Base-by-base conservation (phyloP, 192 early-diverging fungal genomes). In the Spizellomyces punctatus region DNA sequence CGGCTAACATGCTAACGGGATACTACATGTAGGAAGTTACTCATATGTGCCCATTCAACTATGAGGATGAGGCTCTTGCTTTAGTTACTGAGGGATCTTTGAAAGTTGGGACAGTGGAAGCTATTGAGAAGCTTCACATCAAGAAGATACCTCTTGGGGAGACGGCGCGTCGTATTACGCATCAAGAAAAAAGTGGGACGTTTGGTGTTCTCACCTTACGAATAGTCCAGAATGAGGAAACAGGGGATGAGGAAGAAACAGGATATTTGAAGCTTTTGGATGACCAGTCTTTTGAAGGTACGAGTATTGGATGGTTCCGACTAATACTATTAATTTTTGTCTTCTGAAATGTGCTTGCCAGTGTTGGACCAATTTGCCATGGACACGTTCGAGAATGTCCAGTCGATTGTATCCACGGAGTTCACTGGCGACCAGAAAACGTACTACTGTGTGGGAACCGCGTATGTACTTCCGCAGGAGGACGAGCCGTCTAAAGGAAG, bases 71-170 rank as follows among this genome's bases (percentile, higher is more conserved):
- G 1, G 82, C 86, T 0, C 63, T 94, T 16, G 89, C 90, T 4
- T 76, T 96, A 46, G 89, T 86, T n/a, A 84, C 86, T 47, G 78
- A 81, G 17, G 81, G 71, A 10, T 68, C 78, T 0, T 79, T 97
- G 10, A 81, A 82, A 49, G 79, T 99, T 68, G 95, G 92, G 0
- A 81, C 68, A 3, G 88, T 95, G 5, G 93, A 99, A 63, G 81
- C 87, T 6, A 90, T 92, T 46, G 92, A 95, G 76, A 91, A 91
- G 56, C 82, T 99, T 19, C 96, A 99, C 68, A 81, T 94, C 54
- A 84, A 84, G 10, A 90, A 79, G 17, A 66, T 89, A 10, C 80
- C 86, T 8, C 77, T 97, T 46, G 80, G 81, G 14, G 90, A 91
- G 60, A 90, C 85, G 67, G 84, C 89, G 0, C 83, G 86, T 12